These are phyloP conservation scores for Aureobasidium namibiae DNA, from an alignment of 2,329 filamentous ascomycete genomes.

Conservation along the genomic window DNA sequence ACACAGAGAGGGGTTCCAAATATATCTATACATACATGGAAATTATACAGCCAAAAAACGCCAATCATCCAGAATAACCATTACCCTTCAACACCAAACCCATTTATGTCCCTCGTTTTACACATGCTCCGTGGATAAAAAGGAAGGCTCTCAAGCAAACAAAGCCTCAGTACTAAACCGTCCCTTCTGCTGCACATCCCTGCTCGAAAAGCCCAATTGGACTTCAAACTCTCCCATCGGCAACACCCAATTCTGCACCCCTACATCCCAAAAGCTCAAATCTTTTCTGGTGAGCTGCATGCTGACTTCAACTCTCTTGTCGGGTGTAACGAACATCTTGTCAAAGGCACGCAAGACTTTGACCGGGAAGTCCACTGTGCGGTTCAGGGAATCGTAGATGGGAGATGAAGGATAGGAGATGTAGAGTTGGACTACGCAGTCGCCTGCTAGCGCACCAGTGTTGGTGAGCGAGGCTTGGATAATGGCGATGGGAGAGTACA, in stretches of 20 bases:
- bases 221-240: conserved; percentile 26
- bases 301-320: conserved; percentile 18
- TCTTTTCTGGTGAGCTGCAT: conserved; percentile 27
- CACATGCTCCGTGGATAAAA: no score
- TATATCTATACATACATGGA: no score
- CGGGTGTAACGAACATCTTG: conserved; percentile 28
- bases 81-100: no score
- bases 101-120: no score
- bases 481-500: conserved; percentile 50
- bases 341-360: conserved; percentile 38
- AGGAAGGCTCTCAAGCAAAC: background rate
- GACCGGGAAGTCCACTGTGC: conserved; percentile 36
- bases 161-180: conserved; percentile 4
- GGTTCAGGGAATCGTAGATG: conserved; percentile 20
- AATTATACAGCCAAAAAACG: no score
- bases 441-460: conserved; percentile 47
- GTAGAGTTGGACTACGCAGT: conserved; percentile 52
- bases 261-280: conserved; percentile 29
- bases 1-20: no score
- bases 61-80: no score
- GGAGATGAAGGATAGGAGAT: conserved; percentile 32
- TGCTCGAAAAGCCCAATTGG: conserved; percentile 22
- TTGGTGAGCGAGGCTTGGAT: conserved; percentile 51
- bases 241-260: conserved; percentile 29
- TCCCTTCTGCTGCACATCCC: conserved; percentile 17